Conservation (phyloP, 768 basidiomycete genomes). For the Stropharia rugosoannulata region DNA sequence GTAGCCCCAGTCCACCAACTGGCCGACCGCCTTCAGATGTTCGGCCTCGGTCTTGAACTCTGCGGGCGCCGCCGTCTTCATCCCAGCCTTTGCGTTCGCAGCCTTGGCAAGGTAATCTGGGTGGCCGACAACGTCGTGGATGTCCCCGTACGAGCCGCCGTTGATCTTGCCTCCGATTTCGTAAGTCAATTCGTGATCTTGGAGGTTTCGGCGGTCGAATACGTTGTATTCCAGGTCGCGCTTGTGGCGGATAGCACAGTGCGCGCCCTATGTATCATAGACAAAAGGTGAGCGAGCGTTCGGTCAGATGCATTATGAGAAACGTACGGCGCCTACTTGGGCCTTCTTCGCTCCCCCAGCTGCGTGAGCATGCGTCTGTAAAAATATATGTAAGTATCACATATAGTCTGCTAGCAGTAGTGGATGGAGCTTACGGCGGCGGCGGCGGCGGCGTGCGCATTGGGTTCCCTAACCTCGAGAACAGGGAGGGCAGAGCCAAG, state of each 20-base stretch:
- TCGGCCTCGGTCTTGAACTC: background rate
- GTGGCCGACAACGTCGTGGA: background rate
- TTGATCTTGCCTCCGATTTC: background rate
- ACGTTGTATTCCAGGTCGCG: background rate
- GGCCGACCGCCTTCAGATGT: background rate
- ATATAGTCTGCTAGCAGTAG: no score
- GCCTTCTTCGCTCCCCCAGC: no score
- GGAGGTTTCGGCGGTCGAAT: background rate
- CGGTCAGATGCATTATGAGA: no score
- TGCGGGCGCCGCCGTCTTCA: background rate
- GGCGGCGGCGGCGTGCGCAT: background rate
- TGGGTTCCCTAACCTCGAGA: background rate
- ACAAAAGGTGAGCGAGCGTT: no score
- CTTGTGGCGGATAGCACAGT: background rate
- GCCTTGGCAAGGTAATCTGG: background rate
- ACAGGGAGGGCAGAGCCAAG: background rate
- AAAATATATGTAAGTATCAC: background rate
- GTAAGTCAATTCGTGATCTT: background rate
- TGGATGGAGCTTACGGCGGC: background rate
- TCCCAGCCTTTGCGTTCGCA: background rate
- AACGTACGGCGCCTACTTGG: no score
- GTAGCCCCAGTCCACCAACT: background rate
- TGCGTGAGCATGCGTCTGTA: background rate
- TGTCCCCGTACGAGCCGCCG: background rate
- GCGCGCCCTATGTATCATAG: no score